Evolutionary conservation across 768 basidiomycete species (phyloP).

Genomic region (Epithele typhae): DNA sequence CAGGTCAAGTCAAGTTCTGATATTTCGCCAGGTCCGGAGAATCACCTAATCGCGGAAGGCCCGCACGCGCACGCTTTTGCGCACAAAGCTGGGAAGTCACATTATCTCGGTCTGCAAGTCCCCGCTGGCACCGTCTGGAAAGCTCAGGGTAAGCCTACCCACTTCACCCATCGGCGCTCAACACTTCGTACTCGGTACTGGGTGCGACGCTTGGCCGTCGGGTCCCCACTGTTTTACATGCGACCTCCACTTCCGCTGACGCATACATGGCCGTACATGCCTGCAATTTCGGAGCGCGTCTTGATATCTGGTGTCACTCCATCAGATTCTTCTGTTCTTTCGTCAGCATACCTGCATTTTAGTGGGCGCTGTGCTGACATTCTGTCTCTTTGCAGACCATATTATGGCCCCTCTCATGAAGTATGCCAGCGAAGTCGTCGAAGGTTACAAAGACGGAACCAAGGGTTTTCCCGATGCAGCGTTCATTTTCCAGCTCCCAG

Average conservation of each 20-base stretch:
- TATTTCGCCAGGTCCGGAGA: conserved; percentile 41
- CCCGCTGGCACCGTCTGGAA: conserved; percentile 71
- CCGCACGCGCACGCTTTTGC: conserved; percentile 53
- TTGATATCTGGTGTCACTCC: too few species aligned
- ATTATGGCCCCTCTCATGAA: conserved; percentile 37
- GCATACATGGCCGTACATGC: too few species aligned
- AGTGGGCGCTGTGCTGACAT: too few species aligned
- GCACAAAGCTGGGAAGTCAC: conserved; percentile 64
- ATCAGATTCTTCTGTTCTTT: background rate
- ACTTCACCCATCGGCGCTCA: background rate
- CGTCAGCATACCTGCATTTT: too few species aligned
- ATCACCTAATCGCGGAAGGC: conserved; percentile 51
- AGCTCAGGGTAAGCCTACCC: conserved; percentile 58
- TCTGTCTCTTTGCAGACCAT: conserved; percentile 46
- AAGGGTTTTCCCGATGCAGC: conserved; percentile 71
- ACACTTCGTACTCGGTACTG: too few species aligned
- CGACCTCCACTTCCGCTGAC: too few species aligned
- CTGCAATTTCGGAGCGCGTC: too few species aligned
- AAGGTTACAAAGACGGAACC: conserved; percentile 48
- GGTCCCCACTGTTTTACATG: too few species aligned
- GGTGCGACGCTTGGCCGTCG: too few species aligned
- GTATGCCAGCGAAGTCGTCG: conserved; percentile 49
- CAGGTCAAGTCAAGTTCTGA: too few species aligned
- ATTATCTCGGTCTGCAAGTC: conserved; percentile 60
- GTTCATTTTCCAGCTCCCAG: conserved; percentile 69